A percentile compares a stretch with the other conserved stretches of the same genome.
Evolutionary conservation across 2,329 filamentous ascomycete species (phyloP).

Genomic region (Chrysoporthe austroafricana): DNA sequence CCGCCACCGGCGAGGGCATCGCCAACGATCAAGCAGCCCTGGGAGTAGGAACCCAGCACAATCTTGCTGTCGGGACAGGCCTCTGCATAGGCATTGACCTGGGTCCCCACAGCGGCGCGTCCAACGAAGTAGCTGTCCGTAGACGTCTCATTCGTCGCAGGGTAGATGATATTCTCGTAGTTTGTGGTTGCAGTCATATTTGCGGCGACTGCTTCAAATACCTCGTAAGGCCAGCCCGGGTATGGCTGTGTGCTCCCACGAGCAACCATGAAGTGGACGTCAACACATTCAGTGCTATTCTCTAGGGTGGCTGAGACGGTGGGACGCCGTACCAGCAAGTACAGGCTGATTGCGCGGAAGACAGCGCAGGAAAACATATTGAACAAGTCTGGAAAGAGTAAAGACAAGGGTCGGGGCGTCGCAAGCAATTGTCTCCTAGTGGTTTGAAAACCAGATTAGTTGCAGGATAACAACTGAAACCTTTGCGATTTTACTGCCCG

Average conservation of each 20-base stretch:
- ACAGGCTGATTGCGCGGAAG: not conserved
- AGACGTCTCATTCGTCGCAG: constrained; percentile 15
- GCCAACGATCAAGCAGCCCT: constrained; percentile 12
- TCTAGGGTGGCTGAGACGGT: not conserved
- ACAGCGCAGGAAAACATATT: not conserved
- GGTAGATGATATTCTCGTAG: constrained; percentile 21
- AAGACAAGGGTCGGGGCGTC: not conserved
- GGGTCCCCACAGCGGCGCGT: not conserved
- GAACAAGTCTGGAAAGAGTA: not conserved
- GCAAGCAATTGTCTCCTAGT: not conserved
- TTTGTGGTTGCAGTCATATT: constrained; percentile 10
- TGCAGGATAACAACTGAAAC: not conserved
- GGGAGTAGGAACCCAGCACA: constrained; percentile 5
- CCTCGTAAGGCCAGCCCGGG: constrained; percentile 4
- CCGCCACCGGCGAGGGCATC: constrained; percentile 15
- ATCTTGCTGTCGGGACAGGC: constrained; percentile 14
- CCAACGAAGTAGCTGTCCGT: constrained; percentile 16
- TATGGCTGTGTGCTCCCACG: constrained; percentile 10
- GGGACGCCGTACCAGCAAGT: not conserved
- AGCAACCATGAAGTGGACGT: constrained; percentile 16
- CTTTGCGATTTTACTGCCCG: not conserved
- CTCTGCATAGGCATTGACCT: constrained; percentile 17
- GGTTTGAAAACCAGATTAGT: not conserved
- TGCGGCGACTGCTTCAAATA: not conserved
- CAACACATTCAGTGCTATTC: constrained; percentile 4